A percentile compares a stretch with the other conserved stretches of the same genome.
Conservation (phyloP, 176 grass and related monocot species). For the Phoenix roebelenii region DNA sequence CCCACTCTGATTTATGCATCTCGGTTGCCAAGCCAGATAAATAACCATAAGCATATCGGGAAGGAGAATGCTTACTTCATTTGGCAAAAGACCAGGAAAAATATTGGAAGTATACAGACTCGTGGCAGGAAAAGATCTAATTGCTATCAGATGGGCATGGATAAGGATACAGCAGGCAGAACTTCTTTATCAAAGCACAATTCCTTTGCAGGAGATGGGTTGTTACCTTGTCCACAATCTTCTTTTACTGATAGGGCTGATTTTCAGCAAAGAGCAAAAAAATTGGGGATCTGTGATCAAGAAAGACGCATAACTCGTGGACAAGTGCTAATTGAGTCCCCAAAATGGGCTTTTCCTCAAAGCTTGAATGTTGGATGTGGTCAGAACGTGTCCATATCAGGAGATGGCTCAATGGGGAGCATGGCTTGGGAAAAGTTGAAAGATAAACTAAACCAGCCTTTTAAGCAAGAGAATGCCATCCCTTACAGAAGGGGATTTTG, state of each 20-base stretch:
- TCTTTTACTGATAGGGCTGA: neutral
- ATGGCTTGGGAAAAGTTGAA: neutral
- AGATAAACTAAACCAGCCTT: neutral
- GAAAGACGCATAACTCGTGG: neutral
- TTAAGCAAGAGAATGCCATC: neutral
- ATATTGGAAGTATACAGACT: neutral
- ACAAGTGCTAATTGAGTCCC: neutral
- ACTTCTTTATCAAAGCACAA: neutral
- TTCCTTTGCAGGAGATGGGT: neutral
- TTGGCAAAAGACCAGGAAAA: neutral
- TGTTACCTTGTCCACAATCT: constrained; percentile 1
- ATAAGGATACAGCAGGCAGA: no score
- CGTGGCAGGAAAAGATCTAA: neutral
- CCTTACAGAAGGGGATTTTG: neutral
- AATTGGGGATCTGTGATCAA: neutral
- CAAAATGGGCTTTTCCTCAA: neutral
- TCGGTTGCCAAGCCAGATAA: neutral
- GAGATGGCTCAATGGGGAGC: neutral
- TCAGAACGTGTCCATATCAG: neutral
- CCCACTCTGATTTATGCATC: neutral
- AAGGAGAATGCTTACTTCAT: neutral
- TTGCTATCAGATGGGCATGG: no score
- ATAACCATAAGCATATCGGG: neutral
- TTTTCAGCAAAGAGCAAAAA: neutral
- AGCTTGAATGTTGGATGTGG: neutral